phyloP scores from a whole-genome alignment of 2,329 filamentous ascomycete genomes.

The Pseudocercospora cruenta region DNA sequence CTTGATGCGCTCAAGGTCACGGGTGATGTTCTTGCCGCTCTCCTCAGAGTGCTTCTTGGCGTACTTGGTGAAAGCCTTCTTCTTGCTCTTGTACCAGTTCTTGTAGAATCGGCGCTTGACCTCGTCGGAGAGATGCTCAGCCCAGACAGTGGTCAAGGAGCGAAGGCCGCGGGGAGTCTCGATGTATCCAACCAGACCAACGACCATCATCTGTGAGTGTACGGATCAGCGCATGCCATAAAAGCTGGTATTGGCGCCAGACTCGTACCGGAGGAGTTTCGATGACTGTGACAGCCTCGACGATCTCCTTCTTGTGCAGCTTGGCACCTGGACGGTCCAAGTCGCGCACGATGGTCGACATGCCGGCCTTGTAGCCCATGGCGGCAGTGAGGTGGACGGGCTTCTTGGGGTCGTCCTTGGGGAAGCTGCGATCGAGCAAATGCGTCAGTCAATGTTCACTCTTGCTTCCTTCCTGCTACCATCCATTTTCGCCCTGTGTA shows the following conservation, averaged over 20 bases:
- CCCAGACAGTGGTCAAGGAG: slow-evolving; percentile 99
- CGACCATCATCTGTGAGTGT: slow-evolving; percentile 86
- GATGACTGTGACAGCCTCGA: slow-evolving; percentile 85
- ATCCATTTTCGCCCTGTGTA: not conserved
- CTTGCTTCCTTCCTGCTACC: not conserved
- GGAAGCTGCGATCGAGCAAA: slow-evolving; percentile 70
- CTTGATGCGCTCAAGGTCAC: slow-evolving; percentile 99
- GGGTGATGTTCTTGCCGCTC: slow-evolving; percentile 86
- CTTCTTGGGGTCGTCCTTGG: slow-evolving; percentile 99
- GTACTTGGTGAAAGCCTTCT: slow-evolving; percentile 99
- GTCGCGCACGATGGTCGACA: slow-evolving; percentile 99
- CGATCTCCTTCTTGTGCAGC: slow-evolving; percentile 98
- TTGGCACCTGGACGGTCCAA: slow-evolving; percentile 98
- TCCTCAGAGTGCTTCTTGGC: slow-evolving; percentile 99
- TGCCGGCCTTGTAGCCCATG: slow-evolving; percentile 99
- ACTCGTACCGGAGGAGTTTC: slow-evolving; percentile 83
- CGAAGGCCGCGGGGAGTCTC: slow-evolving; percentile 99
- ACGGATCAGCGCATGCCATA: slow-evolving; percentile 61
- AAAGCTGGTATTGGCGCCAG: slow-evolving; percentile 58
- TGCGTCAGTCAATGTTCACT: slow-evolving; percentile 20
- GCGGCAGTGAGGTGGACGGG: slow-evolving; percentile 96
- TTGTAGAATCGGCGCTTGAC: slow-evolving; percentile 99
- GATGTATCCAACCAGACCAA: slow-evolving; percentile 99
- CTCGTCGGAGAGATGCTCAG: slow-evolving; percentile 98
- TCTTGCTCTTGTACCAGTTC: slow-evolving; percentile 99